phyloP scores from a whole-genome alignment of 225 moss, liverwort and hornwort genomes.

The Marchantia paleacea region DNA sequence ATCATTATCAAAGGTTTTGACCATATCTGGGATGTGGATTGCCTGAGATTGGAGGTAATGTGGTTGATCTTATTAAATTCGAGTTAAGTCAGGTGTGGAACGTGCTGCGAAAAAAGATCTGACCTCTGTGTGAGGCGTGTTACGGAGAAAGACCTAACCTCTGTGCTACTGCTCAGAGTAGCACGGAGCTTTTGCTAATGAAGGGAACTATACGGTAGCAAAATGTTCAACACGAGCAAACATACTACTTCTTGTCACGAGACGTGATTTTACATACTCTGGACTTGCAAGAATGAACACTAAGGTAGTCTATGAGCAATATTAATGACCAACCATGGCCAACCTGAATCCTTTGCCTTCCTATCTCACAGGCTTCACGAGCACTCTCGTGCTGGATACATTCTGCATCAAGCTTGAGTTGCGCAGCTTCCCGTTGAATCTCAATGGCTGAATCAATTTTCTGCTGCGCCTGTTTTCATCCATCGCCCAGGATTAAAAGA shows the following conservation, averaged over 20 bases:
- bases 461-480: conserved; percentile 46
- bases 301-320: not conserved
- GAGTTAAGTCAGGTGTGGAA: no score
- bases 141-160: no score
- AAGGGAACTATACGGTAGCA: no score
- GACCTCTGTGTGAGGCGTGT: no score
- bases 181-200: no score
- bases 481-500: not conserved
- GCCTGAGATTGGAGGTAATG: no score
- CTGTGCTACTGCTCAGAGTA: no score
- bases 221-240: no score
- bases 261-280: not conserved
- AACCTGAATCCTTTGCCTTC: conserved; percentile 48
- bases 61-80: no score
- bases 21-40: no score
- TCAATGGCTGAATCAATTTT: conserved; percentile 50
- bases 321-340: not conserved
- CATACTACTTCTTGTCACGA: not conserved
- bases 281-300: not conserved
- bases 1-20: no score
- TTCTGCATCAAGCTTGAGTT: conserved; percentile 51
- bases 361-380: conserved; percentile 32
- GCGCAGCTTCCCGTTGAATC: conserved; percentile 38
- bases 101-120: no score
- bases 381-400: conserved; percentile 35